Conservation (phyloP, 1,139 yeast species). For the Debaryomycetaceae sp. region DNA sequence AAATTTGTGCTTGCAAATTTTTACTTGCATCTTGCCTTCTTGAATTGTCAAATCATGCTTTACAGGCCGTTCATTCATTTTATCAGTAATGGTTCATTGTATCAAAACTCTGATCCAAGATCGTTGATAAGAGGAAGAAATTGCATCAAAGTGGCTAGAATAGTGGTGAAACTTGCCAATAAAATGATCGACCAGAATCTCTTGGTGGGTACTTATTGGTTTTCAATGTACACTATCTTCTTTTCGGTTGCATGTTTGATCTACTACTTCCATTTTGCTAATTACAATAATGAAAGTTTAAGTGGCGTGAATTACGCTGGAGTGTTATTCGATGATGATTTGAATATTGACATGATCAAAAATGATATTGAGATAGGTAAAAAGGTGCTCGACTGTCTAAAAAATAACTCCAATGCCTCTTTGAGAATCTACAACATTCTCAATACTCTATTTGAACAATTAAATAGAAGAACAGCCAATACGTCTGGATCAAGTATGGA, state of each 20-base stretch:
- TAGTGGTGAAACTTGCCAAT: slow-evolving; percentile 78
- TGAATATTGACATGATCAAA: slow-evolving; percentile 63
- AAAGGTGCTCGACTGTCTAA: slow-evolving; percentile 65
- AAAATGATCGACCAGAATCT: slow-evolving; percentile 74
- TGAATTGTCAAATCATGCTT: slow-evolving; percentile 79
- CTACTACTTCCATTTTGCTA: slow-evolving; percentile 75
- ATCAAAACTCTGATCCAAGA: slow-evolving; percentile 37
- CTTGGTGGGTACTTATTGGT: slow-evolving; percentile 89
- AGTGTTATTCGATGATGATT: slow-evolving; percentile 54
- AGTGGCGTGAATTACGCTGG: slow-evolving; percentile 44
- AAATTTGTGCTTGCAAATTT: slow-evolving; percentile 70
- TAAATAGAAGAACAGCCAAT: slow-evolving; percentile 63
- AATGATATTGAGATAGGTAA: slow-evolving; percentile 81
- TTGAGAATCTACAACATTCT: slow-evolving; percentile 74
- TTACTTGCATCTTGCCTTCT: slow-evolving; percentile 70
- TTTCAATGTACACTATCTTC: slow-evolving; percentile 86
- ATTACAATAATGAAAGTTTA: slow-evolving; percentile 23
- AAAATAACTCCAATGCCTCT: slow-evolving; percentile 75
- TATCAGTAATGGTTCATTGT: slow-evolving; percentile 51
- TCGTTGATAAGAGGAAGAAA: slow-evolving; percentile 70
- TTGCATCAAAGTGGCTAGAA: slow-evolving; percentile 81
- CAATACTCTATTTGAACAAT: slow-evolving; percentile 76
- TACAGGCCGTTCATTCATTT: slow-evolving; percentile 92
- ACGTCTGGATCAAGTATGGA: slow-evolving; percentile 25
- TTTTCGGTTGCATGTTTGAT: slow-evolving; percentile 86